phyloP scores from a whole-genome alignment of 2,329 filamentous ascomycete species.

The Kalaharituber pfeilii region DNA sequence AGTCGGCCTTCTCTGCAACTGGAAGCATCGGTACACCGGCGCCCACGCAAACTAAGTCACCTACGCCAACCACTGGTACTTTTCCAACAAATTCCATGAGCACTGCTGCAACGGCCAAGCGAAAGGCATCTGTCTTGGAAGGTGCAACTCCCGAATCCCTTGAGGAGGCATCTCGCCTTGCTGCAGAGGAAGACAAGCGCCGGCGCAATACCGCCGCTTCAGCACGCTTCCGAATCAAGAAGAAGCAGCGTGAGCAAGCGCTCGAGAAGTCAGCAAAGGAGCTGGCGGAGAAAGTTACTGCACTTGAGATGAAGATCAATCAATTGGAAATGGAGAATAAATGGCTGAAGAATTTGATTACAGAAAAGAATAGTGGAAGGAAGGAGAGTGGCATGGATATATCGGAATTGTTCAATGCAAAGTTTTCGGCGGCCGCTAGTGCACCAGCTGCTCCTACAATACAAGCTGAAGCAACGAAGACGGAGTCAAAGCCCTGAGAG shows the following conservation, averaged over 20 bases:
- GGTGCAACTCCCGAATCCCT: conserved; percentile 30
- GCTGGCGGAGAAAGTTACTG: conserved; percentile 59
- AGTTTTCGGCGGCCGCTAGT: conserved; percentile 1
- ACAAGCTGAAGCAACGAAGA: background rate
- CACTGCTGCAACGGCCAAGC: conserved; percentile 5
- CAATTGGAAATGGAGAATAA: conserved; percentile 72
- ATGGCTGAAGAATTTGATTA: conserved; percentile 63
- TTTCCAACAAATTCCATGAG: conserved; percentile 6
- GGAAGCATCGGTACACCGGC: background rate
- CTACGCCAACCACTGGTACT: conserved; percentile 11
- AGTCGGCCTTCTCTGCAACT: background rate
- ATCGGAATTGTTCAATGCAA: background rate
- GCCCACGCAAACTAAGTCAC: conserved; percentile 1
- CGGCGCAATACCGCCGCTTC: conserved; percentile 76
- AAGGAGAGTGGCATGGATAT: background rate
- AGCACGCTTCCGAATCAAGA: conserved; percentile 81
- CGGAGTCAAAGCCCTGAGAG: background rate
- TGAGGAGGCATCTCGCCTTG: conserved; percentile 53
- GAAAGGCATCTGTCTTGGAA: conserved; percentile 11
- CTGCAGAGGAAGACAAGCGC: conserved; percentile 78
- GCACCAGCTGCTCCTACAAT: background rate
- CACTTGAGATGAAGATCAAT: conserved; percentile 53
- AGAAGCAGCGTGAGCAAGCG: conserved; percentile 84
- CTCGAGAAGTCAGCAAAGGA: conserved; percentile 69
- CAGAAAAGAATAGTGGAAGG: conserved; percentile 48